Base-by-base conservation (phyloP, 2,329 filamentous ascomycete genomes). In the Ophiostoma perfectum region DNA sequence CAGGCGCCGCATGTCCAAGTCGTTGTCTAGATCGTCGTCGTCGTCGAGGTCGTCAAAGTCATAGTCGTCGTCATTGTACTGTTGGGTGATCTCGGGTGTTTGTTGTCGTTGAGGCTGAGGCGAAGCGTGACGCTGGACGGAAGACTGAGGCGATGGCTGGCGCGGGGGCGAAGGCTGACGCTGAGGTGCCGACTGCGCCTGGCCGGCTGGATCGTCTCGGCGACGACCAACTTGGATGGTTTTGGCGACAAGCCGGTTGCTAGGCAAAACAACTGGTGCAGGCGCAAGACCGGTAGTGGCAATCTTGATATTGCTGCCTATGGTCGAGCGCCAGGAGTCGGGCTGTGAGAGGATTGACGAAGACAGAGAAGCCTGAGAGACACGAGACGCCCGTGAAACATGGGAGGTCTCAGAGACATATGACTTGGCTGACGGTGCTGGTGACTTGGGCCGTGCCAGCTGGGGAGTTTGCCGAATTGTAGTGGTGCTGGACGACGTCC, bases 1-100 rank as follows among this genome's bases (percentile, higher is more conserved):
- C 44, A 86, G 79, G 55, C 82, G 78, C 44, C 81, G 79, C 74
- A 72, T 70, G 41, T 85, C 82, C 36, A 78, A 72, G 68, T 83
- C 81, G 69, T 77, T 78, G 38, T 83, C 81, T 12, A 77, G 75
- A 44, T 75, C 74, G 52, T 82, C 79, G 52, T 82, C 79, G 67
- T 69, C 62, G 6, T 67, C 62, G 42, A 67, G 58, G 11, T 65
- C 47, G 41, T 68, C 67, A 42, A 67, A 66, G n/a, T 58, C 62
- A 18, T 67, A 47, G 58, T 64, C 45, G 7, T 60, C 44, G 58
- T 16, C 47, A 47, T 41, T 39, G 45, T 64, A 49, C 12, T 39
- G n/a, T 27, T 27, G 27, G 27, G 27, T 27, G 38, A 14, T 9
- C 9, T 39, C 49, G 2, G 60, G 60, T 3, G 60, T 63, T 5